Evolutionary conservation across 768 basidiomycete species (phyloP).

Genomic region (Tremella fuciformis): DNA sequence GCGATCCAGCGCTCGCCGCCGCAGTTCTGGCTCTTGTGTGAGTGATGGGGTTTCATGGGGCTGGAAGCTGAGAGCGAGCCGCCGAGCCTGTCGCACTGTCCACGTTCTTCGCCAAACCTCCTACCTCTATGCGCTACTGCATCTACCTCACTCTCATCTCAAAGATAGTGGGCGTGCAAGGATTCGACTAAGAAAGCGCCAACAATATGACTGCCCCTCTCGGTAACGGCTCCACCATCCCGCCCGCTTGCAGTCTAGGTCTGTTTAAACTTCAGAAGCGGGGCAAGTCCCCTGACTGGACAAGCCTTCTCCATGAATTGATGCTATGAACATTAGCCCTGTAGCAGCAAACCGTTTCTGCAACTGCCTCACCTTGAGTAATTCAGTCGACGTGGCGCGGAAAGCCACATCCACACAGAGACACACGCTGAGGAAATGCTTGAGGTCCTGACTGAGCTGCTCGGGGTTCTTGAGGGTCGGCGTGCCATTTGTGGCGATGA

Average conservation of each 20-base stretch:
- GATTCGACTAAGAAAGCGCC: not conserved
- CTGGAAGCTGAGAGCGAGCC: too few relatives aligned
- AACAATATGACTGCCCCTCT: not conserved
- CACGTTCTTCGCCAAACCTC: not conserved
- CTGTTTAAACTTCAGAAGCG: slow-evolving; percentile 62
- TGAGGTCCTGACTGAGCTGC: slow-evolving; percentile 82
- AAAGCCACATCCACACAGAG: slow-evolving; percentile 94
- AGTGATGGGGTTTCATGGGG: too few relatives aligned
- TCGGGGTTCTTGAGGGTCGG: slow-evolving; percentile 97
- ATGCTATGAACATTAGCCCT: slow-evolving; percentile 60
- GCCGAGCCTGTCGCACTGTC: too few relatives aligned
- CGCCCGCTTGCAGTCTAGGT: slow-evolving; percentile 11
- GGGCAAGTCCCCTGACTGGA: slow-evolving; percentile 73
- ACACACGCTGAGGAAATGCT: slow-evolving; percentile 96
- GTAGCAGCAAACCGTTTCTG: not conserved
- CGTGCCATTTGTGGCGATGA: slow-evolving; percentile 97
- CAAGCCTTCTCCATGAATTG: slow-evolving; percentile 92
- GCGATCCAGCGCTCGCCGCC: too few relatives aligned
- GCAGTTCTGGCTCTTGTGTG: too few relatives aligned
- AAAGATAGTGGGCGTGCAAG: not conserved
- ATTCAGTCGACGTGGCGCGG: slow-evolving; percentile 67
- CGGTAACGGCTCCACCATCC: not conserved
- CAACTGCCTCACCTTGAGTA: slow-evolving; percentile 41
- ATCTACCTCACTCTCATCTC: not conserved
- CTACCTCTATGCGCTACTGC: not conserved